phyloP scores from a whole-genome alignment of 352 stramenopile species.

The Pelagophyceae sp. region DNA sequence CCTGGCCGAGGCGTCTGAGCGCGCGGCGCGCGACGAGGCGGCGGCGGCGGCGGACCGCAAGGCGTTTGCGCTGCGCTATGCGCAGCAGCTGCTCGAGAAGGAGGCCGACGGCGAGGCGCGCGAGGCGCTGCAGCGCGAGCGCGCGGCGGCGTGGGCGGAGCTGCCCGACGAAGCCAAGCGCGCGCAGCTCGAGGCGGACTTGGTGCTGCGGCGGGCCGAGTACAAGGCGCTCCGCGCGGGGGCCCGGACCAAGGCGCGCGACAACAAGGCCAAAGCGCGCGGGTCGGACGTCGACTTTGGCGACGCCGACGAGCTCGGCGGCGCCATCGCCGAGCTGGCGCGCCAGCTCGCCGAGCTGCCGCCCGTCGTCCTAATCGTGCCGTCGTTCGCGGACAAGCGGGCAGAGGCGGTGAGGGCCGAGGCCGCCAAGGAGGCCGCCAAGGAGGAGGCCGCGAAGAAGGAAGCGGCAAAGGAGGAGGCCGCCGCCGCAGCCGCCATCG shows the following conservation, averaged over 20 bases:
- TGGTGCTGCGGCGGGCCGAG: no score
- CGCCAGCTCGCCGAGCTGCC: neutral
- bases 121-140: neutral
- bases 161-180: neutral
- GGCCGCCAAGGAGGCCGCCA: neutral
- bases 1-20: no score
- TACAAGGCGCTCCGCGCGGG: no score
- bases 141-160: neutral
- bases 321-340: neutral
- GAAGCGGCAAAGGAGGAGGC: neutral
- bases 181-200: neutral
- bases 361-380: neutral
- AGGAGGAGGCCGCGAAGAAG: neutral
- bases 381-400: no score
- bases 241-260: neutral
- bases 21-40: neutral
- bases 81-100: neutral
- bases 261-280: neutral
- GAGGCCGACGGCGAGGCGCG: neutral
- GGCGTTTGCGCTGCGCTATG: conserved; percentile 15
- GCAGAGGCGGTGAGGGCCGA: neutral
- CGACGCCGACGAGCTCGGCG: neutral
- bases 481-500: no score
- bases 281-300: neutral
- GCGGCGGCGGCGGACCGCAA: neutral